These are phyloP conservation scores for Pichia nanzhaoensis DNA, from an alignment of 805 yeast genomes.

Conservation along the genomic window DNA sequence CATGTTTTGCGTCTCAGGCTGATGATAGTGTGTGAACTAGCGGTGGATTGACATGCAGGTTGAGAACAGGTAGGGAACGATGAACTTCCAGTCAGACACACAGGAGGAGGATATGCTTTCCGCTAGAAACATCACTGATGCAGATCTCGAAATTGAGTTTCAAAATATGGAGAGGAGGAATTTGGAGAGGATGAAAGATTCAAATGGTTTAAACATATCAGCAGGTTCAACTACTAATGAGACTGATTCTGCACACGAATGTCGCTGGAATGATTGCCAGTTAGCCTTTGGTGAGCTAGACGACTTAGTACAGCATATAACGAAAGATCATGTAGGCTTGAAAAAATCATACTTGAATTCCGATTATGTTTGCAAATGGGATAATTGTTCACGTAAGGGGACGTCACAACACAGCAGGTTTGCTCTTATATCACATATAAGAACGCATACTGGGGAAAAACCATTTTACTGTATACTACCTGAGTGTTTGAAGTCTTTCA, in stretches of 20 bases:
- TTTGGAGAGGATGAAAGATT: slow-evolving; percentile 1
- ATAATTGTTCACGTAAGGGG: slow-evolving; percentile 47
- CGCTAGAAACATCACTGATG: slow-evolving; percentile 13
- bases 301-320: slow-evolving; percentile 35
- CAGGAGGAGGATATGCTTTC: slow-evolving; percentile 2
- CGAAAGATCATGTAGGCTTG: slow-evolving; percentile 31
- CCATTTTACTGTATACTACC: slow-evolving; percentile 62
- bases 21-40: background rate
- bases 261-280: slow-evolving; percentile 36
- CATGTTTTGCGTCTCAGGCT: background rate
- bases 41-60: background rate
- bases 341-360: slow-evolving; percentile 14
- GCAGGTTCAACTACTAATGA: slow-evolving; percentile 7
- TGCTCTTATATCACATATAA: slow-evolving; percentile 55
- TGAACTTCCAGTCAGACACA: slow-evolving; percentile 9
- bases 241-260: slow-evolving; percentile 13
- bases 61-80: too few relatives aligned
- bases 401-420: slow-evolving; percentile 46
- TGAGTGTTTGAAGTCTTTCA: slow-evolving; percentile 56
- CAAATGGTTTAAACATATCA: background rate
- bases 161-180: slow-evolving; percentile 17
- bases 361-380: slow-evolving; percentile 56
- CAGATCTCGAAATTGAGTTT: slow-evolving; percentile 20
- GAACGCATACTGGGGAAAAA: slow-evolving; percentile 61
- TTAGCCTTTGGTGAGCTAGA: slow-evolving; percentile 28